A percentile compares a stretch with the other conserved stretches of the same genome.
These are phyloP conservation scores for Pseudopyrenochaeta lycopersici DNA, from an alignment of 2,329 filamentous ascomycete genomes.

Conservation along the genomic window DNA sequence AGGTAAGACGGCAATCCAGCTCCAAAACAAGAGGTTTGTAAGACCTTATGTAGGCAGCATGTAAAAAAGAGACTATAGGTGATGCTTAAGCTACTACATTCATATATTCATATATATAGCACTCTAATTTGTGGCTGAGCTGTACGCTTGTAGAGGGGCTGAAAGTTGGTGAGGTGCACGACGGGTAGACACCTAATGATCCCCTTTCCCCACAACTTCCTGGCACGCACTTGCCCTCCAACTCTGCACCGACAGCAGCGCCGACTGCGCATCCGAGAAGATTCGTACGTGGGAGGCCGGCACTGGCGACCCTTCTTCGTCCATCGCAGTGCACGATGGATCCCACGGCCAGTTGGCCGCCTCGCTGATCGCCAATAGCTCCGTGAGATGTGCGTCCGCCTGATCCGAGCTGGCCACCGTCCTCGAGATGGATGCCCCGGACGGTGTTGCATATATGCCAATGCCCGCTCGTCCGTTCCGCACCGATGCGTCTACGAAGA, in stretches of 20 bases:
- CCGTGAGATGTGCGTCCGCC: no score
- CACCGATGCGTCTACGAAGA: slow-evolving; percentile 17
- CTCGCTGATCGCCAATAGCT: slow-evolving; percentile 1
- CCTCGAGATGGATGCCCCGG: slow-evolving; percentile 6
- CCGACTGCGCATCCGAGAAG: background rate
- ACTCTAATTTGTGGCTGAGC: no score
- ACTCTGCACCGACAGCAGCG: background rate
- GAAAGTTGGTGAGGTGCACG: no score
- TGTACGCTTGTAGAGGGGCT: no score
- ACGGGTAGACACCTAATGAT: no score
- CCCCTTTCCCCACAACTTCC: slow-evolving; percentile 3
- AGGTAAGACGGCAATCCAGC: no score
- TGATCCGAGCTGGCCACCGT: slow-evolving; percentile 12
- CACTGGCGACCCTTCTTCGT: background rate
- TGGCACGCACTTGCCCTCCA: slow-evolving; percentile 11
- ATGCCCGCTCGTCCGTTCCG: slow-evolving; percentile 12
- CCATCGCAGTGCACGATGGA: background rate
- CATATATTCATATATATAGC: no score
- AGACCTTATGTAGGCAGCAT: no score
- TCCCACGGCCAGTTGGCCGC: background rate
- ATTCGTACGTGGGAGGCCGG: background rate
- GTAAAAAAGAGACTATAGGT: no score
- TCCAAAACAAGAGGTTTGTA: no score
- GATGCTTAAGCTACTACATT: no score
- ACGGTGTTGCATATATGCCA: slow-evolving; percentile 12